These are phyloP conservation scores for Saccharomyces hybrid DNA, from an alignment of 1,139 yeast species.

Conservation along the genomic window DNA sequence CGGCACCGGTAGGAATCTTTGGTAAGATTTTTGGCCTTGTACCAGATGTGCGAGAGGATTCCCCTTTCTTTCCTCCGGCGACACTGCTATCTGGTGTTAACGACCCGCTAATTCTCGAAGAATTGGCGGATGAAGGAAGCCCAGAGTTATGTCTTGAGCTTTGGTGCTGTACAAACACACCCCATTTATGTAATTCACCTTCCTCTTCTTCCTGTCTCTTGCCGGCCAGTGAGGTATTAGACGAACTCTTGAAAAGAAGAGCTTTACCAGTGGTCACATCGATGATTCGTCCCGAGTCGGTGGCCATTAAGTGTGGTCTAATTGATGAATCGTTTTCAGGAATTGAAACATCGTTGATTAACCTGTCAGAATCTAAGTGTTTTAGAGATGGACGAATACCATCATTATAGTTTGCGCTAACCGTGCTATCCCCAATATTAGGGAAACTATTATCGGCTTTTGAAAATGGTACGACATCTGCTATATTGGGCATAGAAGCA, in stretches of 20 bases:
- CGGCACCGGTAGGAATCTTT: slow-evolving; percentile 63
- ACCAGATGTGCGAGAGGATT: slow-evolving; percentile 3
- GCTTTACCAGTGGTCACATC: slow-evolving; percentile 69
- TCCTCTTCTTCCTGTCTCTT: slow-evolving; percentile 81
- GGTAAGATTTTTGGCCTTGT: slow-evolving; percentile 16
- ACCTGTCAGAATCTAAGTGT: slow-evolving; percentile 21
- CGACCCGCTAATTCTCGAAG: background rate
- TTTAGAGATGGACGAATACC: slow-evolving; percentile 12
- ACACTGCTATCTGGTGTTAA: background rate
- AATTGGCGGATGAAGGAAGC: slow-evolving; percentile 11
- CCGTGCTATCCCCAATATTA: slow-evolving; percentile 4
- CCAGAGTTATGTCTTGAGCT: slow-evolving; percentile 32
- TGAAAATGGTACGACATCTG: background rate
- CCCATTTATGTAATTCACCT: slow-evolving; percentile 85
- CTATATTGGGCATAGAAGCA: slow-evolving; percentile 6
- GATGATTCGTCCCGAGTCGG: slow-evolving; percentile 51
- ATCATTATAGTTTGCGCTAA: slow-evolving; percentile 5
- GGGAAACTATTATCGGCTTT: slow-evolving; percentile 14
- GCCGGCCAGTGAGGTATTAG: slow-evolving; percentile 60
- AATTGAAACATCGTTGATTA: slow-evolving; percentile 12
- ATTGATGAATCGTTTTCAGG: slow-evolving; percentile 10
- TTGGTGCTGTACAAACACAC: slow-evolving; percentile 61
- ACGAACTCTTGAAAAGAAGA: slow-evolving; percentile 52
- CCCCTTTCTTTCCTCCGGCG: slow-evolving; percentile 9
- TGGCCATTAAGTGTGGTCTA: slow-evolving; percentile 61